Evolutionary conservation across 768 basidiomycete species (phyloP).

Genomic region (Obba rivulosa): DNA sequence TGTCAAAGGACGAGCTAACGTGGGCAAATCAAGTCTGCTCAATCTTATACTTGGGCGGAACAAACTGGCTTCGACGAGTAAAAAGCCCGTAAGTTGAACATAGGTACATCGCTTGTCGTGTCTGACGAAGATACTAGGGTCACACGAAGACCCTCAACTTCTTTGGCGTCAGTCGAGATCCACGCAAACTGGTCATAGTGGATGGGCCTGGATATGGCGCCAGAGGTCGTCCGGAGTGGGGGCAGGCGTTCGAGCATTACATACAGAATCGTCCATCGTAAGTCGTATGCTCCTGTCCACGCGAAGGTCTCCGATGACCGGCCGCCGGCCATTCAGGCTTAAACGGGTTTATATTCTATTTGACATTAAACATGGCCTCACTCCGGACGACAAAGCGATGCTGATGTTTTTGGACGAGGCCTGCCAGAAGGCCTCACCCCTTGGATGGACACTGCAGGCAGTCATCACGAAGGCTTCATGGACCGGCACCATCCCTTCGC

Average conservation of each 20-base stretch:
- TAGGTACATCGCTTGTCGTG: background rate
- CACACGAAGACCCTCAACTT: conserved; percentile 71
- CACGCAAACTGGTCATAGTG: conserved; percentile 59
- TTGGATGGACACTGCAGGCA: conserved; percentile 58
- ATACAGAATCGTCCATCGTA: conserved; percentile 56
- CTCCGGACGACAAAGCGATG: conserved; percentile 55
- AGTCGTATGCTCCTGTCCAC: conserved; percentile 18
- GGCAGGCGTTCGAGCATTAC: conserved; percentile 62
- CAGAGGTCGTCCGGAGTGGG: conserved; percentile 74
- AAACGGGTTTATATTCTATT: conserved; percentile 67
- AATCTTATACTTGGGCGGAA: conserved; percentile 62
- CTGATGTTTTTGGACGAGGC: conserved; percentile 42
- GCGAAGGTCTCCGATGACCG: background rate
- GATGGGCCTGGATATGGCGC: conserved; percentile 81
- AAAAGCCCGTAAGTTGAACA: conserved; percentile 53
- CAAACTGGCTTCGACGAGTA: conserved; percentile 56
- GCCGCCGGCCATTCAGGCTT: conserved; percentile 39
- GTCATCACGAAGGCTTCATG: conserved; percentile 57
- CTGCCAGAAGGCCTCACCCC: conserved; percentile 29
- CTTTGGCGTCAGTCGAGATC: conserved; percentile 52
- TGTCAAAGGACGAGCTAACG: conserved; percentile 64
- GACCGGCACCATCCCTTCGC: conserved; percentile 40
- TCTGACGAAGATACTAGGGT: conserved; percentile 40
- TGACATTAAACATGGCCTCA: conserved; percentile 61
- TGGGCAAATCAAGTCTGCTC: conserved; percentile 69